phyloP scores from a whole-genome alignment of 768 basidiomycete species.

The Phaeolepiota aurea region DNA sequence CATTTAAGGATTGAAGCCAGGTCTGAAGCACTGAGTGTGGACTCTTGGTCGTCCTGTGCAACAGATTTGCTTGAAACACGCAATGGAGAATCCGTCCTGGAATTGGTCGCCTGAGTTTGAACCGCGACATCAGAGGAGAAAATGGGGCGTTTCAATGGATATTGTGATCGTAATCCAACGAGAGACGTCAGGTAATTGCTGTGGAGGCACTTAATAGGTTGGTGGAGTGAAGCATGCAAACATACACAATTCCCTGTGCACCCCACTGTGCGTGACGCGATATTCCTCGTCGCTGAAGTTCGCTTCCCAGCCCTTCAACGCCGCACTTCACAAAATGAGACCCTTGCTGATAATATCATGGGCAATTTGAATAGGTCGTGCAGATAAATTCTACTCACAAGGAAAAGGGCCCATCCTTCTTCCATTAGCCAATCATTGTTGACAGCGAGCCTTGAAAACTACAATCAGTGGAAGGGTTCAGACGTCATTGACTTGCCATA shows the following conservation, averaged over 20 bases:
- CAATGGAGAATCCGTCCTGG: constrained; percentile 15
- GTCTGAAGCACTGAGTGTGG: constrained; percentile 50
- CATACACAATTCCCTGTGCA: constrained; percentile 64
- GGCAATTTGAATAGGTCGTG: not conserved
- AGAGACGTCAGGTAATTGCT: constrained; percentile 44
- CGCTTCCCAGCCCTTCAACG: constrained; percentile 57
- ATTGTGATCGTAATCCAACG: constrained; percentile 34
- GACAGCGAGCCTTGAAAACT: constrained; percentile 40
- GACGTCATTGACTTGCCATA: constrained; percentile 18
- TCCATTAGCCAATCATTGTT: constrained; percentile 67
- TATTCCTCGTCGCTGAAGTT: constrained; percentile 61
- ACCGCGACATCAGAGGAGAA: constrained; percentile 56
- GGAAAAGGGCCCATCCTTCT: constrained; percentile 60
- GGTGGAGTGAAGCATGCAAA: constrained; percentile 3
- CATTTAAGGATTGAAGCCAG: constrained; percentile 64
- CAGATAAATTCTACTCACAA: constrained; percentile 30
- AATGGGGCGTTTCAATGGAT: constrained; percentile 43
- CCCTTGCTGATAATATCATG: constrained; percentile 49
- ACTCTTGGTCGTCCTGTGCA: constrained; percentile 45
- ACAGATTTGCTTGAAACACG: constrained; percentile 20
- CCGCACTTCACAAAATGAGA: constrained; percentile 59
- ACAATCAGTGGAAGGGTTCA: not conserved
- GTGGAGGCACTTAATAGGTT: constrained; percentile 1
- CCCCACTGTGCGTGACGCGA: constrained; percentile 65
- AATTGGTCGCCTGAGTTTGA: constrained; percentile 42